Base-by-base conservation (phyloP, 2,329 filamentous ascomycete species). In the Aspergillus caelatus region DNA sequence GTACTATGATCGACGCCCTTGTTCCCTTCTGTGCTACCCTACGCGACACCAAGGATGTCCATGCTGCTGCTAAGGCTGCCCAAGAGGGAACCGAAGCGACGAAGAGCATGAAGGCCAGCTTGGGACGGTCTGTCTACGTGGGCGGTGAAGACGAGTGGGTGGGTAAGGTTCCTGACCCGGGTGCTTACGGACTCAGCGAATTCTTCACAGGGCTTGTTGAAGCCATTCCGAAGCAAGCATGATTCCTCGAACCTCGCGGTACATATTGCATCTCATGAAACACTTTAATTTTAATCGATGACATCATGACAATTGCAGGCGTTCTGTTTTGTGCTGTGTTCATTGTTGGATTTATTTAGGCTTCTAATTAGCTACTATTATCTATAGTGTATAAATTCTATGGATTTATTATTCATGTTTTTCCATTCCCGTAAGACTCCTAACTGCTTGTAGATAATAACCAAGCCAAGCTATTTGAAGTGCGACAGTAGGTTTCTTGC, bases 1-100 rank as follows among this genome's bases (percentile, higher is more conserved):
- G 95, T 57, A 99, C 95, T 0, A 81, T 98, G 41, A 86, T 98
- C 39, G 95, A 99, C 78, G 93, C 94, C 1, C 82, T 99, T 57
- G 87, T 91, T 66, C 95, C 95, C 1, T 99, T 98, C 75, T 89
- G 96, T 58, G 86, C 92, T 50, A 86, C 85, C 3, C 84, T 98
- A 2, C 83, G 80, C 8, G 78, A 85, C 72, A 89, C 88, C 0
- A 87, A 86, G 16, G 86, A 91, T 74, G 76, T 95, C 23, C 85
- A 87, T 68, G 83, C 88, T 74, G 94, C 95, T 9, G 93, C 92
- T 0, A 83, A 88, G 70, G 93, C 92, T 2, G 90, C 93, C 0
- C 86, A 86, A 67, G 83, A 88, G 54, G 95, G 91, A 0, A 91
- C 94, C 4, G 90, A 94, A 67, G 87, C 87, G 34, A 98, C 95